phyloP scores from a whole-genome alignment of 2,329 filamentous ascomycete species.

The Aspergillus intermedius region DNA sequence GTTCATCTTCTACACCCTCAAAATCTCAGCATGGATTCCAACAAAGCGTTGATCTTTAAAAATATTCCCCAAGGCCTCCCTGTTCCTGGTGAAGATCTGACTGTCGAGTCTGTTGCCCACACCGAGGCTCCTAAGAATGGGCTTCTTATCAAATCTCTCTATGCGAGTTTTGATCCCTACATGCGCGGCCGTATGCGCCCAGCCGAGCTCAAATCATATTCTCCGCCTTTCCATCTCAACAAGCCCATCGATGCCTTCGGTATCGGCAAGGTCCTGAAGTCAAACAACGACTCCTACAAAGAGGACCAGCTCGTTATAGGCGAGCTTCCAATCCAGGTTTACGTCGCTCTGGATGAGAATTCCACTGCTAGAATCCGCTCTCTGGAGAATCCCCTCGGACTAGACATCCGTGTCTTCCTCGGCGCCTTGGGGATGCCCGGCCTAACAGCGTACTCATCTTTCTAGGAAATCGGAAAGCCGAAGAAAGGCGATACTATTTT shows the following conservation, averaged over 20 bases:
- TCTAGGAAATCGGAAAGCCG: slow-evolving; percentile 69
- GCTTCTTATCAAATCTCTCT: slow-evolving; percentile 62
- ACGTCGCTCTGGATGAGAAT: slow-evolving; percentile 51
- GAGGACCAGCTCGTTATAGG: slow-evolving; percentile 61
- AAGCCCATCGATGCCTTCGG: slow-evolving; percentile 58
- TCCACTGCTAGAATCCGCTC: slow-evolving; percentile 41
- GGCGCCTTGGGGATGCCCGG: slow-evolving; percentile 75
- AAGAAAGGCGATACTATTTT: slow-evolving; percentile 77
- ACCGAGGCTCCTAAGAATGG: slow-evolving; percentile 63
- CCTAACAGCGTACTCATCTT: slow-evolving; percentile 65
- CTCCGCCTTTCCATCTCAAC: slow-evolving; percentile 54
- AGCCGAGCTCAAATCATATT: slow-evolving; percentile 60
- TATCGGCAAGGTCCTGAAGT: slow-evolving; percentile 65
- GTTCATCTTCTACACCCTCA: too few relatives aligned
- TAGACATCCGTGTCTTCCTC: slow-evolving; percentile 55
- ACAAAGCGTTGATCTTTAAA: slow-evolving; percentile 73
- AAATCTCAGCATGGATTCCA: slow-evolving; percentile 37
- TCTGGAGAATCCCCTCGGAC: slow-evolving; percentile 60
- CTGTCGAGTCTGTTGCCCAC: slow-evolving; percentile 59
- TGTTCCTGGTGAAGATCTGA: slow-evolving; percentile 63
- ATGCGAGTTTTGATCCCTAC: slow-evolving; percentile 77
- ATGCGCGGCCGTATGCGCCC: slow-evolving; percentile 72
- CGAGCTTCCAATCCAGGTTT: slow-evolving; percentile 60
- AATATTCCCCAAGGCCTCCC: slow-evolving; percentile 60
- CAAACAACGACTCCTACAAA: slow-evolving; percentile 56